phyloP scores from a whole-genome alignment of 768 basidiomycete genomes.

The Pholiota microspora region DNA sequence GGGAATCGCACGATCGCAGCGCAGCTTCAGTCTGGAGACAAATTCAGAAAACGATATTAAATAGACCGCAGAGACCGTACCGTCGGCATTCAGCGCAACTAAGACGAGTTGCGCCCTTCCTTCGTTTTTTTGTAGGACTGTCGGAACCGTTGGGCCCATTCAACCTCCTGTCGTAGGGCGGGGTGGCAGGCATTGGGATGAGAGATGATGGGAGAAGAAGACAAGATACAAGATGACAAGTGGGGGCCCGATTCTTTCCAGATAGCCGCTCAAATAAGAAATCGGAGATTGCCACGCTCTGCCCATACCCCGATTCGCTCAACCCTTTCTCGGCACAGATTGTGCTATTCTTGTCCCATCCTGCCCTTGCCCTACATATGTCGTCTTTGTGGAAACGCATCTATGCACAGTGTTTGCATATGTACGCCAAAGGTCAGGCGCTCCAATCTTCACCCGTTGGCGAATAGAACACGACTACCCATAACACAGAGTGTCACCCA shows the following conservation, averaged over 20 bases:
- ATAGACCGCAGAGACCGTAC: conserved; percentile 29
- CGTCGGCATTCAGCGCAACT: conserved; percentile 82
- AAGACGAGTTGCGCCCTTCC: conserved; percentile 72
- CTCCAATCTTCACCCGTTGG: not conserved
- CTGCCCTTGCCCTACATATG: not conserved
- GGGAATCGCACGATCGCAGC: conserved; percentile 75
- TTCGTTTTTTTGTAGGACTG: conserved; percentile 50
- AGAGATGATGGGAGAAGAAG: conserved; percentile 25
- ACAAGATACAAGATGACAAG: conserved; percentile 11
- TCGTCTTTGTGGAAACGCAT: not conserved
- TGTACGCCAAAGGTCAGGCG: not conserved
- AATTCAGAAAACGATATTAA: not conserved
- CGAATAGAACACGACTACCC: not conserved
- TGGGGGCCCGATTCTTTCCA: conserved; percentile 19
- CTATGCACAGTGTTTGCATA: not conserved
- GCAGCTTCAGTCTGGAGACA: conserved; percentile 53
- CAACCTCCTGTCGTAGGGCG: conserved; percentile 28
- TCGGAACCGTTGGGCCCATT: conserved; percentile 20
- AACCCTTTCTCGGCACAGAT: conserved; percentile 16
- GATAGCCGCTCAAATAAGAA: conserved; percentile 20
- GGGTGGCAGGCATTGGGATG: conserved; percentile 35
- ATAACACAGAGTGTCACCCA: not conserved
- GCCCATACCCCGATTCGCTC: conserved; percentile 18
- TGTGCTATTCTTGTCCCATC: conserved; percentile 11
- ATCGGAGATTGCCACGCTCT: conserved; percentile 21